These are phyloP conservation scores for Coleophoma eucalyptorum DNA, from an alignment of 2,329 filamentous ascomycete genomes.

Conservation along the genomic window DNA sequence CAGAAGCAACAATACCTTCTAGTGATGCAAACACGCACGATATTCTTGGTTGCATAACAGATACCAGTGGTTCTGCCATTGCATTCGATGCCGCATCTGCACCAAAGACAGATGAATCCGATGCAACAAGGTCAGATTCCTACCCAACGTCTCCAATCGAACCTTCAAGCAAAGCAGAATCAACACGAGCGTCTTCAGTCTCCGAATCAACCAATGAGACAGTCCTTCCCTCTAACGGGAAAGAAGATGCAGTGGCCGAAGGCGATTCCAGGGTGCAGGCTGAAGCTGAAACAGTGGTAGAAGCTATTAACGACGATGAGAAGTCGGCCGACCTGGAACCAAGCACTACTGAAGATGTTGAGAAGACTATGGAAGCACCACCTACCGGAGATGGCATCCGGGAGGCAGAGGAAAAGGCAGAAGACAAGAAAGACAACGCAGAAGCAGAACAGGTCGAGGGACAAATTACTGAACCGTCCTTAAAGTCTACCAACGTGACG, in stretches of 20 bases:
- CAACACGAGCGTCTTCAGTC: slow-evolving; percentile 60
- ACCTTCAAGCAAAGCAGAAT: slow-evolving; percentile 52
- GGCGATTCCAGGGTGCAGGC: neutral
- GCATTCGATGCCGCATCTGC: slow-evolving; percentile 43
- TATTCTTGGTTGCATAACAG: slow-evolving; percentile 27
- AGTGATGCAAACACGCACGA: slow-evolving; percentile 19
- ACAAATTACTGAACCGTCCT: too few species aligned
- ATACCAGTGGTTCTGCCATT: slow-evolving; percentile 48
- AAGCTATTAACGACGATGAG: neutral
- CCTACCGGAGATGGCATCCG: too few species aligned
- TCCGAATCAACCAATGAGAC: slow-evolving; percentile 62
- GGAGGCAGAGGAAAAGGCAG: too few species aligned
- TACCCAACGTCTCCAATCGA: slow-evolving; percentile 52
- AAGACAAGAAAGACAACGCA: too few species aligned
- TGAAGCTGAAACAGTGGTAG: neutral
- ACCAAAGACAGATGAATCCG: slow-evolving; percentile 28
- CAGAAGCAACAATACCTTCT: slow-evolving; percentile 8
- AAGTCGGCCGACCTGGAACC: neutral
- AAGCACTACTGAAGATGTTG: neutral
- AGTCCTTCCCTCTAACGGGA: slow-evolving; percentile 30
- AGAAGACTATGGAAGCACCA: too few species aligned
- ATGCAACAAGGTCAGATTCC: slow-evolving; percentile 46
- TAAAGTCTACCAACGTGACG: too few species aligned
- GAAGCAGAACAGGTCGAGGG: too few species aligned
- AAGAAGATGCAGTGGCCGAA: neutral